A percentile compares a stretch with the other conserved stretches of the same genome.
Conservation (phyloP, 345 rosid genomes). For the Dipteronia sinensis region DNA sequence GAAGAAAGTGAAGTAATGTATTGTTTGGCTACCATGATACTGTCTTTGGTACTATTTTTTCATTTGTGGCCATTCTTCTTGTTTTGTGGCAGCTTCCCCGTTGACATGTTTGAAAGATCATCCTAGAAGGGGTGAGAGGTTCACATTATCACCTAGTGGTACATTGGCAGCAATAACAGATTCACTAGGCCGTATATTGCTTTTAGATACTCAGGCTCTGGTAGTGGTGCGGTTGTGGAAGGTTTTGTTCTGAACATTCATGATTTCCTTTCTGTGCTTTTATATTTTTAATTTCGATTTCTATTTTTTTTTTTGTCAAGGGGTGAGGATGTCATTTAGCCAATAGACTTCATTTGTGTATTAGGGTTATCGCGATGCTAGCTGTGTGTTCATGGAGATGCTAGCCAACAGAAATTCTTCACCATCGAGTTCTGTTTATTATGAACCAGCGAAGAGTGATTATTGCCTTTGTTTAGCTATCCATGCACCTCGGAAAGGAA, state of each 20-base stretch:
- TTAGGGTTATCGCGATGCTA: conserved; percentile 96
- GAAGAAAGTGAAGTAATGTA: background rate
- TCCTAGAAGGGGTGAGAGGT: conserved; percentile 94
- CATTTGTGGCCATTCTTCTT: conserved; percentile 9
- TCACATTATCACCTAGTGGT: conserved; percentile 90
- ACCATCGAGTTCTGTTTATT: conserved; percentile 48
- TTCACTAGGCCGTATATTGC: conserved; percentile 95
- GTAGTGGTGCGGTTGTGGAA: conserved; percentile 96
- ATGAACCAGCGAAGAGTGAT: conserved; percentile 70
- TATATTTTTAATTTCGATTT: background rate
- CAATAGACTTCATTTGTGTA: conserved; percentile 4
- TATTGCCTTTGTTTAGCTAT: conserved; percentile 93
- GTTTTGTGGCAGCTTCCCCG: conserved; percentile 69
- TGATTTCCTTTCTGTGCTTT: background rate
- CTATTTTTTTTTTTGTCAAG: background rate
- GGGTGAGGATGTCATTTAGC: background rate
- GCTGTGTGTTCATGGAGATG: conserved; percentile 94
- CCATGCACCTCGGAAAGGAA: conserved; percentile 96
- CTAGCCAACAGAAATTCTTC: conserved; percentile 57
- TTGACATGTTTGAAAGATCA: conserved; percentile 94
- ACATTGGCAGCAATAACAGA: conserved; percentile 97
- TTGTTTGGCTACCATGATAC: background rate
- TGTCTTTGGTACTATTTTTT: background rate
- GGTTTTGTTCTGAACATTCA: conserved; percentile 44
- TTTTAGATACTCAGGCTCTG: conserved; percentile 92